Percentiles rank a stretch among this genome's conserved stretches.
Evolutionary conservation across 306 rosid genomes (phyloP).

Genomic region (Cicer bijugum): DNA sequence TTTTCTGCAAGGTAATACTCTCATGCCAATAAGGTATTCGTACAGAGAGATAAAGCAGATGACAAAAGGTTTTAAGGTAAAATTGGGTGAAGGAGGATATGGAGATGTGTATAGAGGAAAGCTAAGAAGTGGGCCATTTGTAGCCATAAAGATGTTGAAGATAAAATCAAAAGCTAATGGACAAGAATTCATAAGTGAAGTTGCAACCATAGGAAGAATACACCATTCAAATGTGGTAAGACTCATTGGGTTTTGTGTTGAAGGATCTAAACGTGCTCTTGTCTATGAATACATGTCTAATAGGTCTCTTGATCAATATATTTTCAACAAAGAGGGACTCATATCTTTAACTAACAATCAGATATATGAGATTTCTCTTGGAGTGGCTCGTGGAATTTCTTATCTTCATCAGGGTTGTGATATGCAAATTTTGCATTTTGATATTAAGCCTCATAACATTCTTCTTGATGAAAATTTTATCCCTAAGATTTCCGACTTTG

Average conservation of each 20-base stretch:
- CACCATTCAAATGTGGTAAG: constrained; percentile 29
- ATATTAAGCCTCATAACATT: constrained; percentile 19
- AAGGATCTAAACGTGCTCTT: constrained; percentile 33
- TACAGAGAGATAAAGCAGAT: constrained; percentile 37
- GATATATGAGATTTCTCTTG: constrained; percentile 37
- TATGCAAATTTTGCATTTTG: constrained; percentile 21
- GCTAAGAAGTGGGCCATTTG: constrained; percentile 28
- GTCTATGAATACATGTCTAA: constrained; percentile 40
- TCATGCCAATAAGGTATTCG: constrained; percentile 40
- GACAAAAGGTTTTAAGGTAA: constrained; percentile 24
- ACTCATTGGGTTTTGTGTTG: constrained; percentile 17
- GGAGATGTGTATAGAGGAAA: constrained; percentile 38
- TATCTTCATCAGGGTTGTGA: constrained; percentile 25
- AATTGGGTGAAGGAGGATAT: constrained; percentile 42
- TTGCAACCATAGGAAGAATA: constrained; percentile 34
- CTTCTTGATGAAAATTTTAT: neutral
- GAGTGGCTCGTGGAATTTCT: constrained; percentile 36
- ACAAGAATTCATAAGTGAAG: constrained; percentile 27
- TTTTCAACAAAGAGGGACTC: constrained; percentile 9
- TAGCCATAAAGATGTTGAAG: constrained; percentile 34
- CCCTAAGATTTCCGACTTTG: constrained; percentile 6
- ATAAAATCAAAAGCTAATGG: constrained; percentile 30
- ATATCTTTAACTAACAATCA: neutral
- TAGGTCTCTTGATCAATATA: constrained; percentile 38
- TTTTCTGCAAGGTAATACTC: constrained; percentile 24